Base-by-base conservation (phyloP, 2,329 filamentous ascomycete genomes). In the Xylaria sp. region DNA sequence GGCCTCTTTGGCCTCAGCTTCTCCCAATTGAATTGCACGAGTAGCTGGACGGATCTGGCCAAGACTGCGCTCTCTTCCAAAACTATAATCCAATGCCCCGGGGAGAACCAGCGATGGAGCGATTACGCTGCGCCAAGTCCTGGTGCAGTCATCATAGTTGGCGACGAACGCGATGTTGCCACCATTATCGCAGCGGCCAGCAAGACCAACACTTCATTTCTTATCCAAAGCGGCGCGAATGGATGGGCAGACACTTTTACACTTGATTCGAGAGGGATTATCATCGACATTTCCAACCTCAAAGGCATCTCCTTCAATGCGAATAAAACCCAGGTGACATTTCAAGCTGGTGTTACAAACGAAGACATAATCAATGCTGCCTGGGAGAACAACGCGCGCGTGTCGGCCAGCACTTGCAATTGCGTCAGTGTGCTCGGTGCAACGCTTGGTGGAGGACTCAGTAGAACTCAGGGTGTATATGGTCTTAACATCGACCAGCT, bases 401-500 rank as follows among this genome's bases (percentile, higher is more conserved):
- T 74, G 13, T 64, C 68, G 8, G 76, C 71, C 8, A 73, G 75
- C 25, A 77, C 74, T 46, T 78, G 76, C 60, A 76, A 77, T 58
- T 77, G 75, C 36, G 75, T 78, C 8, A 75, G 71, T 54, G 41
- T 69, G 12, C 69, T 75, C 23, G 73, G 74, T 20, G 73, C 72
- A 5, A 71, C 68, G 4, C 70, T 75, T 18, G 74, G 72, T 23
- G 73, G 73, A 25, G 74, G 74, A 18, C 28, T 75, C 36, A 66
- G 74, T 52, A 59, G 69, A 57, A 62, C 48, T 43, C 61, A 69
- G 52, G 72, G 74, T 48, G 36, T 73, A 36, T 71, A 74, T 31
- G 73, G 74, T 9, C 68, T 74, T 39, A 64, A 68, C 9, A 73
- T 79, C 43, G 81, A 82, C 69, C 78, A 79, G 23, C 71, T 82